Conservation (phyloP, 306 rosid genomes). For the Ceratonia siliqua region DNA sequence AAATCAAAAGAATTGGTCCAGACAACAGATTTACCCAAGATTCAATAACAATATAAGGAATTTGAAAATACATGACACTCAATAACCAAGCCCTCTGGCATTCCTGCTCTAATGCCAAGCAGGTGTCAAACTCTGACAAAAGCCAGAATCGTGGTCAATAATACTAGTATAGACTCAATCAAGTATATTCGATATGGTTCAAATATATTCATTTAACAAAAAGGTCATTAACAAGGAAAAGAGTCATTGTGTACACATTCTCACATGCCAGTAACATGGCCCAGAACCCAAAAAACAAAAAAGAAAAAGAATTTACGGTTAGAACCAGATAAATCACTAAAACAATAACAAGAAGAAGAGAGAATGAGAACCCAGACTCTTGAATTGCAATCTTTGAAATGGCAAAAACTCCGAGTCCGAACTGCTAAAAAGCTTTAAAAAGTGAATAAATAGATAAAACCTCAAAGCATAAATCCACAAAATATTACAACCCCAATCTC, state of each 20-base stretch:
- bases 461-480: slow-evolving; percentile 18
- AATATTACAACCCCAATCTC: neutral
- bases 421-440: slow-evolving; percentile 17
- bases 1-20: slow-evolving; percentile 28
- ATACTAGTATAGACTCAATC: slow-evolving; percentile 8
- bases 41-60: slow-evolving; percentile 22
- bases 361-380: slow-evolving; percentile 13
- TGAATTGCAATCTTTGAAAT: slow-evolving; percentile 22
- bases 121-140: neutral
- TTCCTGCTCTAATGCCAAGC: neutral
- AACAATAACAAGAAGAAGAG: neutral
- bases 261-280: neutral
- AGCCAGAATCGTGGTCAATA: neutral
- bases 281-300: neutral
- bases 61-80: slow-evolving; percentile 1
- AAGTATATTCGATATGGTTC: slow-evolving; percentile 15
- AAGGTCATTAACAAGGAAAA: neutral
- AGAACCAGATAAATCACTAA: neutral
- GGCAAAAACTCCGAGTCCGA: slow-evolving; percentile 2
- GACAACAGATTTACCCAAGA: slow-evolving; percentile 2
- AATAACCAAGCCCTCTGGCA: neutral
- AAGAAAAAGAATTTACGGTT: neutral
- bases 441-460: slow-evolving; percentile 28
- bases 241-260: slow-evolving; percentile 22
- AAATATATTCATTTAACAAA: neutral